Percentiles rank a stretch among this genome's conserved stretches.
Evolutionary conservation across 2,329 filamentous ascomycete genomes (phyloP).

Genomic region (Beauveria sp.): DNA sequence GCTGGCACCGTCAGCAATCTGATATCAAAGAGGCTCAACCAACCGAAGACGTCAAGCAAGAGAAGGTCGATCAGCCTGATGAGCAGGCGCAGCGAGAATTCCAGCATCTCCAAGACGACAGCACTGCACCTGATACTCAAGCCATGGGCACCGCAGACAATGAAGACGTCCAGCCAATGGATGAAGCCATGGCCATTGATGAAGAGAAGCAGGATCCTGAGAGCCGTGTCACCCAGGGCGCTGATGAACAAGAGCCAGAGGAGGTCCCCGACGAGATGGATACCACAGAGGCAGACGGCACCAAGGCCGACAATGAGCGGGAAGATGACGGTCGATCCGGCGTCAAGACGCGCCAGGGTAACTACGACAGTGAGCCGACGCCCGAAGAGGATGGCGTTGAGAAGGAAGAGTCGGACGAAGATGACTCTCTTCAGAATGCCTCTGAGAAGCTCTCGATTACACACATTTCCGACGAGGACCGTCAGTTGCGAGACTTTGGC

Average conservation of each 20-base stretch:
- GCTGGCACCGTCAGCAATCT: conserved; percentile 82
- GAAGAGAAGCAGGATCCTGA: conserved; percentile 50
- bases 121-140: conserved; percentile 76
- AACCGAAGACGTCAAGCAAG: conserved; percentile 39
- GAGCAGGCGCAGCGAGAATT: conserved; percentile 79
- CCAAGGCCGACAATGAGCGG: conserved; percentile 34
- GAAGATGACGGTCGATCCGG: conserved; percentile 51
- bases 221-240: conserved; percentile 44
- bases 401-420: conserved; percentile 36
- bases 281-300: conserved; percentile 22
- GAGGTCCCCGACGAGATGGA: conserved; percentile 40
- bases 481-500: conserved; percentile 39
- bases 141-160: conserved; percentile 83
- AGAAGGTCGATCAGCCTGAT: conserved; percentile 42
- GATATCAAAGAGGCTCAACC: conserved; percentile 61
- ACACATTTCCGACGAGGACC: conserved; percentile 49
- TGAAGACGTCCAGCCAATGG: conserved; percentile 77
- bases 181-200: conserved; percentile 84
- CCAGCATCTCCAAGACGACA: conserved; percentile 83
- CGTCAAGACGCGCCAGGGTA: conserved; percentile 52
- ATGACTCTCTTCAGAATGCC: conserved; percentile 42
- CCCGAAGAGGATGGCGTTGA: conserved; percentile 36
- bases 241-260: conserved; percentile 35
- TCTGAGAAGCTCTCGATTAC: conserved; percentile 64
- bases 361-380: conserved; percentile 45